Evolutionary conservation across 179 eudicot species (phyloP), one percentile per base, ranked within the genome.

Genomic region (Silene vulgaris): DNA sequence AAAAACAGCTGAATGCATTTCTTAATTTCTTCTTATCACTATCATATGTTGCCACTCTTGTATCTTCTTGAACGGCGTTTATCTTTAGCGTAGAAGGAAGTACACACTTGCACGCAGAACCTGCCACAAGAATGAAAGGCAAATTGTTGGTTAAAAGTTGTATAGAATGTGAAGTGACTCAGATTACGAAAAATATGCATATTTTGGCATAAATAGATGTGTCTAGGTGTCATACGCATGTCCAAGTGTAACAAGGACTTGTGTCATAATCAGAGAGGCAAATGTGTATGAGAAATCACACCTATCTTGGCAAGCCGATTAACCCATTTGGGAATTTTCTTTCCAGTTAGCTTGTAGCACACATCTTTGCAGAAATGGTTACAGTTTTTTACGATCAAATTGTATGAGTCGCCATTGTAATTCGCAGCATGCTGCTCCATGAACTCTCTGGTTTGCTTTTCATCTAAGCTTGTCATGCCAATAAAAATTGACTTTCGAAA

Each of bases 311-410:
- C 98, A 23, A 94, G 90, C 74, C 98, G 92, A 78, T 94, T 94
- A 0, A 94, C 93, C 98, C 98, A 94, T 82, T 84, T 85, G 2
- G 98, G 98, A 70, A 92, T 94, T 65, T 77, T 80, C 80, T 92
- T 92, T 77, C 93, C 92, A 0, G 98, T 92, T 32, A 95, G 80
- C 82, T 86, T 86, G 83, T 89, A 74, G 79, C 93, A 90, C 52
- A 95, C 80, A 72, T 95, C 99, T 65, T 86, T 87, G 89, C 92
- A 92, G 83, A 93, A 93, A 80, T 95, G 99, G 82, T 95, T 95
- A 82, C 99, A 95, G 73, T 95, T 95, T 79, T 93, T 95, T 71
- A 77, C 93, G 64, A 95, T 90, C 85, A 95, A 88, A 80, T 93
- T 97, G 83, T 95, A 95, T 0, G 97, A 83, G 68, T 93, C 96